Evolutionary conservation across 306 rosid genomes (phyloP).

Genomic region (Lathyrus tuberosus): DNA sequence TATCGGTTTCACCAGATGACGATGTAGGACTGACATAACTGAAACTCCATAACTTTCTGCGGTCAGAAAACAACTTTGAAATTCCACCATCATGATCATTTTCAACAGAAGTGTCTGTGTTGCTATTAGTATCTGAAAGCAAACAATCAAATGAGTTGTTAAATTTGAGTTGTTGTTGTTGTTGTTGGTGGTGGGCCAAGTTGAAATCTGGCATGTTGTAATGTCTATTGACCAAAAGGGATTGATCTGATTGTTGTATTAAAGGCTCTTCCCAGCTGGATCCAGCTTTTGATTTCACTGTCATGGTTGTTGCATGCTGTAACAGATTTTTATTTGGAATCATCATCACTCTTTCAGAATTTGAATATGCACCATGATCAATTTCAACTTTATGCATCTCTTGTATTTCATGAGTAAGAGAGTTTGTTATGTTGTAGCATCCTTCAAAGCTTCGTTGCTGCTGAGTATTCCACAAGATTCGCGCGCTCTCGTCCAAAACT

Average conservation of each 20-base stretch:
- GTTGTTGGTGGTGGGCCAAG: slow-evolving; percentile 36
- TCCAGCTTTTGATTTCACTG: slow-evolving; percentile 42
- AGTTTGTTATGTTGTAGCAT: slow-evolving; percentile 42
- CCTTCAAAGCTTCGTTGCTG: slow-evolving; percentile 54
- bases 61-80: slow-evolving; percentile 60
- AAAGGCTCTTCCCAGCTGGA: slow-evolving; percentile 40
- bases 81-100: slow-evolving; percentile 56
- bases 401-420: slow-evolving; percentile 43
- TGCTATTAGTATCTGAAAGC: slow-evolving; percentile 46
- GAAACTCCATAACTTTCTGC: slow-evolving; percentile 62
- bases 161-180: slow-evolving; percentile 33
- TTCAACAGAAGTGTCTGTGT: slow-evolving; percentile 42
- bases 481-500: slow-evolving; percentile 27
- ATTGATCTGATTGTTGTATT: slow-evolving; percentile 32
- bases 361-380: slow-evolving; percentile 23
- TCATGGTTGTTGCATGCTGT: slow-evolving; percentile 41
- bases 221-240: slow-evolving; percentile 33
- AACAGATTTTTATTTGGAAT: slow-evolving; percentile 34
- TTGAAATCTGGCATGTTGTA: slow-evolving; percentile 42
- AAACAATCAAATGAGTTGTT: slow-evolving; percentile 42
- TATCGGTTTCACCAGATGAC: slow-evolving; percentile 62
- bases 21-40: slow-evolving; percentile 46
- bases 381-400: slow-evolving; percentile 46
- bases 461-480: slow-evolving; percentile 55
- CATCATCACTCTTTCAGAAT: slow-evolving; percentile 34